Evolutionary conservation across 2,329 filamentous ascomycete species (phyloP).

Genomic region (Knufia petricola): DNA sequence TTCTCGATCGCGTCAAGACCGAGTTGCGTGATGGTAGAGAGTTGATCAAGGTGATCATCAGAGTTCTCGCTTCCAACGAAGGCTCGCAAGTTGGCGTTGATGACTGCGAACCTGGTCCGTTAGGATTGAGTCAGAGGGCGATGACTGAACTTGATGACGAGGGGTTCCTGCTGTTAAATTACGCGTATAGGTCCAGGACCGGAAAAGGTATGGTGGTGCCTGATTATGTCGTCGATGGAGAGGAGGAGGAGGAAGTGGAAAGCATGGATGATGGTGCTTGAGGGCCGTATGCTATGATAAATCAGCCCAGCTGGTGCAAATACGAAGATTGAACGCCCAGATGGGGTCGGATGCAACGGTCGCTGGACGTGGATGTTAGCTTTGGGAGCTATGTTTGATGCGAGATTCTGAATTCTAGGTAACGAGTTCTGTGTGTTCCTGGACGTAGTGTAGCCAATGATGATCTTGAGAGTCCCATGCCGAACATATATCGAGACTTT

Average conservation of each 20-base stretch:
- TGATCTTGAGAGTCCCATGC: too few relatives aligned
- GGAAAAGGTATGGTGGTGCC: not conserved
- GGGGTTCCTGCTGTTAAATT: not conserved
- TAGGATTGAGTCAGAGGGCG: not conserved
- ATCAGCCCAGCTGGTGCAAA: too few relatives aligned
- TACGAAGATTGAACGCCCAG: too few relatives aligned
- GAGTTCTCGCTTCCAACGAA: not conserved
- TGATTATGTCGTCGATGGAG: not conserved
- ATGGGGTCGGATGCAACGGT: too few relatives aligned
- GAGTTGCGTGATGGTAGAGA: not conserved
- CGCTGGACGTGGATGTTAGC: not conserved
- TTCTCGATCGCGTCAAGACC: not conserved
- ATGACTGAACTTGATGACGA: not conserved
- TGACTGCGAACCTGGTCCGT: not conserved
- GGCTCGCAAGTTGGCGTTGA: not conserved
- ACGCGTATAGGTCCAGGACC: not conserved
- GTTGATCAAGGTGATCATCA: not conserved
- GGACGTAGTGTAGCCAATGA: too few relatives aligned
- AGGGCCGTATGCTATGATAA: too few relatives aligned
- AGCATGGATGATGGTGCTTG: not conserved
- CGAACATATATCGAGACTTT: too few relatives aligned
- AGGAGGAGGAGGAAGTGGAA: slow-evolving; percentile 22
- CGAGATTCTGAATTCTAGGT: too few relatives aligned
- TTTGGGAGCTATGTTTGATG: too few relatives aligned
- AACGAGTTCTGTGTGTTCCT: too few relatives aligned